phyloP scores from a whole-genome alignment of 1,284 basidiomycete genomes.

The Apiotrichum gracile region DNA sequence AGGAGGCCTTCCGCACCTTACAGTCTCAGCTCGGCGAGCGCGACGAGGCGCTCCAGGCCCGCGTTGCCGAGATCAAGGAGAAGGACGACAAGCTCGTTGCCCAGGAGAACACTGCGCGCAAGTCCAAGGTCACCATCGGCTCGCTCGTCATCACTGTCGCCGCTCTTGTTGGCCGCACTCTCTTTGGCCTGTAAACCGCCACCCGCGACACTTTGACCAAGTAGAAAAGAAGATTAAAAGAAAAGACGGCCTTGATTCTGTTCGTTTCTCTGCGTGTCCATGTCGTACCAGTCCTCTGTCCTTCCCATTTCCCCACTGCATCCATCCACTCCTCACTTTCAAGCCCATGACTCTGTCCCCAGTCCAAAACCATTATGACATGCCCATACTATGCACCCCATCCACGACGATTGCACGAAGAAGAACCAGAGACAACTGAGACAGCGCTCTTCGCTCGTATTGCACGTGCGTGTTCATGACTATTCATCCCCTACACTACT shows the following conservation, averaged over 20 bases:
- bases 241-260: too few relatives aligned
- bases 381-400: slow-evolving; percentile 2
- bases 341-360: background rate
- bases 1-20: background rate
- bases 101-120: background rate
- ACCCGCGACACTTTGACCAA: background rate
- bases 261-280: background rate
- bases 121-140: slow-evolving; percentile 1
- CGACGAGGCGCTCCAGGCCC: background rate
- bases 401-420: background rate
- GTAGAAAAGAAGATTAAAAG: too few relatives aligned
- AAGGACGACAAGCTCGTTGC: slow-evolving; percentile 1
- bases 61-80: slow-evolving; percentile 2
- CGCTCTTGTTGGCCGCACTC: background rate
- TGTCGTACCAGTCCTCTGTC: background rate
- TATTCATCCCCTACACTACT: too few relatives aligned
- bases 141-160: background rate
- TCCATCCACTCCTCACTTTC: background rate
- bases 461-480: too few relatives aligned
- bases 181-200: background rate
- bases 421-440: background rate
- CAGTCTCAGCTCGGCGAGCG: background rate
- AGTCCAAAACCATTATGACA: slow-evolving; percentile 1
- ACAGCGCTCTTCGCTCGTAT: too few relatives aligned
- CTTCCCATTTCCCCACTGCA: background rate